Conservation (phyloP, 2,329 filamentous ascomycete species). For the Monilinia fructigena region DNA sequence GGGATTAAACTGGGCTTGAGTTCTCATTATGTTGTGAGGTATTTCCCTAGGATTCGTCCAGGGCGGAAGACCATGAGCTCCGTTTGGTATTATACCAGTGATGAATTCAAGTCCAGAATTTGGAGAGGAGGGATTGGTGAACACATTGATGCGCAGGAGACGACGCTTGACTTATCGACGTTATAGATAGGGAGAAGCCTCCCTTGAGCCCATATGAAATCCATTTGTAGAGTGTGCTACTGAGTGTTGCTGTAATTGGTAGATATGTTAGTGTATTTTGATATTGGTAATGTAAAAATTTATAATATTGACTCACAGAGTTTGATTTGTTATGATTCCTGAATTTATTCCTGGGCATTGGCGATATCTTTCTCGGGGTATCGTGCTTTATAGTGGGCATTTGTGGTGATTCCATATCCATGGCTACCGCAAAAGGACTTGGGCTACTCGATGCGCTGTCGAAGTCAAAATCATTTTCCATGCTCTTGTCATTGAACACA, state of each 20-base stretch:
- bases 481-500: conserved; percentile 46
- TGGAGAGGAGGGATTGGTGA: conserved; percentile 50
- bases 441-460: conserved; percentile 59
- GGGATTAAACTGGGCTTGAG: conserved; percentile 24
- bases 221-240: conserved; percentile 52
- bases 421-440: conserved; percentile 40
- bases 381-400: conserved; percentile 46
- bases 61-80: conserved; percentile 29
- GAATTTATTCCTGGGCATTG: conserved; percentile 32
- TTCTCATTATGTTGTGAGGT: conserved; percentile 27
- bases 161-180: conserved; percentile 52
- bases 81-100: conserved; percentile 37
- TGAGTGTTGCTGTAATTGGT: conserved; percentile 50
- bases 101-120: conserved; percentile 45
- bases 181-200: conserved; percentile 55
- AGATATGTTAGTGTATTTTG: conserved; percentile 31
- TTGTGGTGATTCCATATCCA: conserved; percentile 44
- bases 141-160: conserved; percentile 46
- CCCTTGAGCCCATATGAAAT: conserved; percentile 50
- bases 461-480: conserved; percentile 56
- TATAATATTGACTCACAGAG: conserved; percentile 43
- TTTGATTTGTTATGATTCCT: conserved; percentile 44
- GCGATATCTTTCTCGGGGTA: conserved; percentile 35
- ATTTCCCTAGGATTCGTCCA: conserved; percentile 42
- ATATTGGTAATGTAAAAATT: not conserved